Evolutionary conservation across 768 basidiomycete species (phyloP).

Genomic region (Suillus subaureus): DNA sequence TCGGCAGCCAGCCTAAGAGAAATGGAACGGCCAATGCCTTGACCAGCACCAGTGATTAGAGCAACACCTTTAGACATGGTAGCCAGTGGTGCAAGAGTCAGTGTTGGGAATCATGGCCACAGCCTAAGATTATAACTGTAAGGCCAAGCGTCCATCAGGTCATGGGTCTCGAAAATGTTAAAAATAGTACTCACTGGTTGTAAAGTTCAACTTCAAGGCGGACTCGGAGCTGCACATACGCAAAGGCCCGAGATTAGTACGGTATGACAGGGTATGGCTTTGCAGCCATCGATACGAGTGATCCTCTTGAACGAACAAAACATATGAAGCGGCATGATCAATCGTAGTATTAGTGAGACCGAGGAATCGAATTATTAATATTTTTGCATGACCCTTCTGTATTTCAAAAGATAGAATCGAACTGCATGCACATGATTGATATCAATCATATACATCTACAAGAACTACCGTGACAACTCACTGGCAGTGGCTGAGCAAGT

Average conservation of each 20-base stretch:
- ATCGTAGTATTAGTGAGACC: neutral
- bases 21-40: slow-evolving; percentile 31
- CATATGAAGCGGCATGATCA: neutral
- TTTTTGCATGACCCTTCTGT: too few relatives aligned
- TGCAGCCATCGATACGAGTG: neutral
- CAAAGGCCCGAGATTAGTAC: neutral
- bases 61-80: slow-evolving; percentile 29
- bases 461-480: neutral
- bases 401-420: neutral
- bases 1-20: slow-evolving; percentile 36
- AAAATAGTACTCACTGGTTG: neutral
- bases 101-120: neutral
- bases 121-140: neutral
- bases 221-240: neutral
- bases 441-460: neutral
- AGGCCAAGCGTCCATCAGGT: neutral
- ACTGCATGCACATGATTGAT: too few relatives aligned
- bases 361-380: neutral
- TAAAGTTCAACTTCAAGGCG: neutral
- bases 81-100: neutral
- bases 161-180: neutral
- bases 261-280: neutral
- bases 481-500: neutral
- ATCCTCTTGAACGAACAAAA: neutral
- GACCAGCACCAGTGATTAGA: slow-evolving; percentile 38